Evolutionary conservation across 2,329 filamentous ascomycete genomes (phyloP).

Genomic region (Fusarium multiceps): DNA sequence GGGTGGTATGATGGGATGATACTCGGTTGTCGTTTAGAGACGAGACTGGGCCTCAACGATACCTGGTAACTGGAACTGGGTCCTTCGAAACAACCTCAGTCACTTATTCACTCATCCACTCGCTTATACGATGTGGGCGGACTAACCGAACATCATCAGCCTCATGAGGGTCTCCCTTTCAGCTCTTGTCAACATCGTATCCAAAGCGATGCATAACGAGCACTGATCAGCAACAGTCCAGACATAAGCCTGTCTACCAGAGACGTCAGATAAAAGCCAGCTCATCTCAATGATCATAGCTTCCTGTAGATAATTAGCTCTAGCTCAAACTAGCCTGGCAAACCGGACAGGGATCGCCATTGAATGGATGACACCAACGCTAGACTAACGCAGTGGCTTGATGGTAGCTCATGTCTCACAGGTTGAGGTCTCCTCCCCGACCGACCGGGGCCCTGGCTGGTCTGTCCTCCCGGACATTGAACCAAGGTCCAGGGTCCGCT

Average conservation of each 20-base stretch:
- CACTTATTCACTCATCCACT: background rate
- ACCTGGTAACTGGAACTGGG: conserved; percentile 15
- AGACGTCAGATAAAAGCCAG: conserved; percentile 34
- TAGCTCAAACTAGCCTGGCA: background rate
- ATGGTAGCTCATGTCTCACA: conserved; percentile 38
- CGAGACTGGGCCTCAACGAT: conserved; percentile 4
- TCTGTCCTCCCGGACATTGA: conserved; percentile 29
- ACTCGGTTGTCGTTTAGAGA: background rate
- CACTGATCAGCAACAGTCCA: conserved; percentile 19
- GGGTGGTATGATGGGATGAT: background rate
- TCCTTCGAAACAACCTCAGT: background rate
- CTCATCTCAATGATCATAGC: conserved; percentile 27
- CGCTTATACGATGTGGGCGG: background rate
- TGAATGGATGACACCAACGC: conserved; percentile 28
- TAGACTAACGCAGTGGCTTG: conserved; percentile 40
- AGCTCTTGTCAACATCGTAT: background rate
- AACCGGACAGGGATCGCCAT: conserved; percentile 38
- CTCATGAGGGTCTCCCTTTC: background rate
- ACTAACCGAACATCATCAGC: background rate
- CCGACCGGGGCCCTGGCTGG: conserved; percentile 22
- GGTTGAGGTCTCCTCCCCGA: conserved; percentile 36
- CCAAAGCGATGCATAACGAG: background rate
- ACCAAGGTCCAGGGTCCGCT: conserved; percentile 15
- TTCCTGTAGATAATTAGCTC: background rate
- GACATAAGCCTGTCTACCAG: conserved; percentile 22